These are phyloP conservation scores for Suillus subluteus DNA, from an alignment of 768 basidiomycete species.

Conservation along the genomic window DNA sequence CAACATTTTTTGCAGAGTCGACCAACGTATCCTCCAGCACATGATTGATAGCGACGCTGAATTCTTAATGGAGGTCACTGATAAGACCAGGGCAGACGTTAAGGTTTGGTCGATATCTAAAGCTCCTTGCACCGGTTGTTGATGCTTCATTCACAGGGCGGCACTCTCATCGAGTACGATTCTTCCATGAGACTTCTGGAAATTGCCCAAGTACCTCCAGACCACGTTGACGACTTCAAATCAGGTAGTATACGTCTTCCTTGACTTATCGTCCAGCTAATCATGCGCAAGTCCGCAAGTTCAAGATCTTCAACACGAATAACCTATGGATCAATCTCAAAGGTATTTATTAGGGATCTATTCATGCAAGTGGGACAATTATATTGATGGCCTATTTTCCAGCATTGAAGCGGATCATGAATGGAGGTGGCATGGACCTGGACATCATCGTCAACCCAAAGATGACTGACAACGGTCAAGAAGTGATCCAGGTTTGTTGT, in stretches of 20 bases:
- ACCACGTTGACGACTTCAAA: slow-evolving; percentile 95
- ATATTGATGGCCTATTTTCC: slow-evolving; percentile 14
- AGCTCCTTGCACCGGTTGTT: background rate
- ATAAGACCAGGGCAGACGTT: slow-evolving; percentile 92
- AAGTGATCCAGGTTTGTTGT: slow-evolving; percentile 72
- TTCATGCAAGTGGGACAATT: background rate
- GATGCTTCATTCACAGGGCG: slow-evolving; percentile 50
- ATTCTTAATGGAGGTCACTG: slow-evolving; percentile 94
- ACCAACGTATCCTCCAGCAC: slow-evolving; percentile 82
- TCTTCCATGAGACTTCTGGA: slow-evolving; percentile 87
- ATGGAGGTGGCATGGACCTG: slow-evolving; percentile 81
- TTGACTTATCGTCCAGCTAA: slow-evolving; percentile 10
- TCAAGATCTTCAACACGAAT: slow-evolving; percentile 94
- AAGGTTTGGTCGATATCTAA: slow-evolving; percentile 36
- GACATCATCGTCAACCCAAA: slow-evolving; percentile 97
- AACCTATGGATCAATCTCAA: slow-evolving; percentile 81
- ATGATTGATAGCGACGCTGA: slow-evolving; percentile 84
- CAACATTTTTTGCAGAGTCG: slow-evolving; percentile 53
- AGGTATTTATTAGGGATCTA: slow-evolving; percentile 43
- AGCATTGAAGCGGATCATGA: slow-evolving; percentile 93
- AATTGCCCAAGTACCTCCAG: slow-evolving; percentile 92
- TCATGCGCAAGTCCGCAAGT: slow-evolving; percentile 65
- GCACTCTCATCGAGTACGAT: slow-evolving; percentile 90
- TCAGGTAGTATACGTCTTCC: slow-evolving; percentile 46
- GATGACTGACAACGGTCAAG: slow-evolving; percentile 81